Evolutionary conservation across 108 stramenopile genomes (phyloP).

Genomic region (Skeletonema tropicum): DNA sequence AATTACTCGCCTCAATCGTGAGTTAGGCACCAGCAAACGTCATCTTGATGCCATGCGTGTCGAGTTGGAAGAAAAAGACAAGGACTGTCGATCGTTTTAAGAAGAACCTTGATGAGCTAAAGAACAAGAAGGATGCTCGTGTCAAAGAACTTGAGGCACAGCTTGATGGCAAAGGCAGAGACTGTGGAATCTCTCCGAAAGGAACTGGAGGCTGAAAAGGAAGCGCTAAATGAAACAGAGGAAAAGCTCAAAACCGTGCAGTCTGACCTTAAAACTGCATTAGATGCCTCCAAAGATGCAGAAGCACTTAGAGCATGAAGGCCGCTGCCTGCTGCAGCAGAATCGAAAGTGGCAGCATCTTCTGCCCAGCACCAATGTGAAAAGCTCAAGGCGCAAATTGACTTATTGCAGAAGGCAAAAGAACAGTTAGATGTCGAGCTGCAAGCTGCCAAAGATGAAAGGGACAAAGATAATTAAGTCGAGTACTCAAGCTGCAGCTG

Average conservation of each 20-base stretch:
- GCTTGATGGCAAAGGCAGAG: conserved; percentile 31
- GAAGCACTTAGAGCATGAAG: conserved; percentile 9
- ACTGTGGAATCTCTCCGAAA: conserved; percentile 18
- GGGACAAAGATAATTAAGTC: conserved; percentile 39
- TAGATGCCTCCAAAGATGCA: conserved; percentile 22
- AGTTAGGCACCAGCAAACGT: conserved; percentile 32
- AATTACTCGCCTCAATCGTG: conserved; percentile 37
- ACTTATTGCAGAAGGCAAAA: conserved; percentile 30
- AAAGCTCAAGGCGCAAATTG: conserved; percentile 37
- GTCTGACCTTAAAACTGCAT: conserved; percentile 21
- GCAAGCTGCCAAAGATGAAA: conserved; percentile 23
- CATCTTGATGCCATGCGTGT: conserved; percentile 25
- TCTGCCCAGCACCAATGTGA: conserved; percentile 28
- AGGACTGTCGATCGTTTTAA: conserved; percentile 36
- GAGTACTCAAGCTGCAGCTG: conserved; percentile 41
- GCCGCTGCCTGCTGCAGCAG: conserved; percentile 14
- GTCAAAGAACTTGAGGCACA: conserved; percentile 37
- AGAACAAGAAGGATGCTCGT: conserved; percentile 19
- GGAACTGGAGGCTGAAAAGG: conserved; percentile 26
- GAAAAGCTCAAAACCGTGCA: conserved; percentile 23
- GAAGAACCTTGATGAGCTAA: conserved; percentile 26
- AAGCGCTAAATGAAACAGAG: conserved; percentile 5
- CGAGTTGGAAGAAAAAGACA: conserved; percentile 36
- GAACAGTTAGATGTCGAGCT: conserved; percentile 27
- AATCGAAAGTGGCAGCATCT: conserved; percentile 21